Conservation (phyloP, 2,329 filamentous ascomycete genomes). For the Rutstroemia sp. region DNA sequence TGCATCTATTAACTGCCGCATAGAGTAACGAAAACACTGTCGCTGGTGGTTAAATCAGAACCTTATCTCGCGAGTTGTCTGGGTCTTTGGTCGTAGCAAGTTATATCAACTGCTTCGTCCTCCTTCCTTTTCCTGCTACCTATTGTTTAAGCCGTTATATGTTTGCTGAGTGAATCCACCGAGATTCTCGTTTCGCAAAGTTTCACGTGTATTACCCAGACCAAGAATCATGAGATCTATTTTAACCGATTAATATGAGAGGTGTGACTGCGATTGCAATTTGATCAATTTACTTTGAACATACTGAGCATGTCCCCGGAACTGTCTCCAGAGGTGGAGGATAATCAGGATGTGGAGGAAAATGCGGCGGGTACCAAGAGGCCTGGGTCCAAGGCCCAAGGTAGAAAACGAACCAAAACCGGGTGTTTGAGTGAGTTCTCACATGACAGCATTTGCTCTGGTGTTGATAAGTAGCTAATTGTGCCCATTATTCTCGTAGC, state of each 20-base stretch:
- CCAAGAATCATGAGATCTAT: constrained; percentile 1
- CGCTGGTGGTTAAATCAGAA: too few relatives aligned
- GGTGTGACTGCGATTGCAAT: neutral
- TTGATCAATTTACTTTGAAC: neutral
- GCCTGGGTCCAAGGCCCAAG: constrained; percentile 23
- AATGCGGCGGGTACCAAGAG: constrained; percentile 13
- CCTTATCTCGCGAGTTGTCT: too few relatives aligned
- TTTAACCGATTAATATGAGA: neutral
- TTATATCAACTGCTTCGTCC: too few relatives aligned
- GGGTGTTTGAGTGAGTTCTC: constrained; percentile 71
- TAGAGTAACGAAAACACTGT: too few relatives aligned
- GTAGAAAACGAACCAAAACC: constrained; percentile 66
- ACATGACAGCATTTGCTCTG: neutral
- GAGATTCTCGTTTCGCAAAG: neutral
- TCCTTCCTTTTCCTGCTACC: neutral
- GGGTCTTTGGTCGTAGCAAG: too few relatives aligned
- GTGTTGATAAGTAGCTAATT: neutral
- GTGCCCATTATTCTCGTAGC: constrained; percentile 40
- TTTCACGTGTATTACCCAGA: constrained; percentile 1
- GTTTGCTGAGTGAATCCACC: neutral
- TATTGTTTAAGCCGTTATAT: neutral
- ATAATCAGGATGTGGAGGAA: neutral
- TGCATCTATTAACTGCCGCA: too few relatives aligned
- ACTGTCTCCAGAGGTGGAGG: neutral
- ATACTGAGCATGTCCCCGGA: neutral